phyloP scores from a whole-genome alignment of 169 alveolate species.

The Theileria parva region DNA sequence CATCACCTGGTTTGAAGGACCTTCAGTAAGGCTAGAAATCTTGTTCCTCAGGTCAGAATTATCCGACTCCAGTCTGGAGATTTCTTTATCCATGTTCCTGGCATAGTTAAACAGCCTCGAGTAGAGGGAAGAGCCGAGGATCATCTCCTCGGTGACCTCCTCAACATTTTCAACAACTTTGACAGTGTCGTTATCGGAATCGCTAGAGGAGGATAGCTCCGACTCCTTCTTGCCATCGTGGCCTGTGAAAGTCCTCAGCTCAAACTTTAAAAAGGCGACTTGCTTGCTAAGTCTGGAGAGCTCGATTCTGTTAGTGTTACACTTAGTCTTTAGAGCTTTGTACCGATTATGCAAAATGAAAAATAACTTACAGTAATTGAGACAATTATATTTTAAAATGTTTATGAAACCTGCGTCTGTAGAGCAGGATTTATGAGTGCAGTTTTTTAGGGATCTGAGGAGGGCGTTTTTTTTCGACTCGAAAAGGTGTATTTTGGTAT shows the following conservation, averaged over 20 bases:
- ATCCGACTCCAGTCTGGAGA: constrained; percentile 37
- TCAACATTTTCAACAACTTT: constrained; percentile 15
- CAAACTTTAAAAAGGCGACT: constrained; percentile 24
- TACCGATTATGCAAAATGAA: constrained; percentile 8
- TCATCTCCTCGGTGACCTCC: constrained; percentile 54
- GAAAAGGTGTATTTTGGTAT: constrained; percentile 31
- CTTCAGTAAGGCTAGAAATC: constrained; percentile 3
- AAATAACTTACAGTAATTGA: background rate
- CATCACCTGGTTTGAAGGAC: background rate
- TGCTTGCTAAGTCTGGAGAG: constrained; percentile 23
- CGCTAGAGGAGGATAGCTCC: background rate
- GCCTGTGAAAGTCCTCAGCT: background rate
- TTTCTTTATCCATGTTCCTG: constrained; percentile 32
- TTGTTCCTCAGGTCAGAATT: constrained; percentile 17
- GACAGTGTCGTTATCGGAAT: background rate
- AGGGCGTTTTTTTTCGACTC: constrained; percentile 28
- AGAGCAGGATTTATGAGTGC: background rate
- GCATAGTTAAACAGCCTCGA: constrained; percentile 15
- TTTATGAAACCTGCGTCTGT: background rate
- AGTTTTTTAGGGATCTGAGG: background rate
- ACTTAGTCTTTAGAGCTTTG: constrained; percentile 5
- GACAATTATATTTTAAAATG: background rate
- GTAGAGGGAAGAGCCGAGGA: constrained; percentile 52
- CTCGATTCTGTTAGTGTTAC: constrained; percentile 2
- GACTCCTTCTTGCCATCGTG: constrained; percentile 9